Conservation (phyloP, 129 eudicot species). For the Artemisia tridentata region DNA sequence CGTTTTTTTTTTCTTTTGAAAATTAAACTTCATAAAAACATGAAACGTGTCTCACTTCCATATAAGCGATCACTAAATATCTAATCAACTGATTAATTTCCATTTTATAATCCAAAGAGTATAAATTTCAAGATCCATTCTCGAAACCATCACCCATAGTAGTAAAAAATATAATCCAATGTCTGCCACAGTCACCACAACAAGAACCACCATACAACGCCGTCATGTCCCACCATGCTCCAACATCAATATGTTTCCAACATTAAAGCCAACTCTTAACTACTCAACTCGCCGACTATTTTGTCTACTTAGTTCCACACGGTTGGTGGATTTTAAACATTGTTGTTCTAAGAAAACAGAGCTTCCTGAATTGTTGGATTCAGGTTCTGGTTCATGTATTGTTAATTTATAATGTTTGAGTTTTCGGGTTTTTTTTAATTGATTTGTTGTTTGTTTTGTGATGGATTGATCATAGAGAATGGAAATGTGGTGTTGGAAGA, state of each 20-base stretch:
- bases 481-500: slow-evolving; percentile 31
- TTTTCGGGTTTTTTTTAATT: not conserved
- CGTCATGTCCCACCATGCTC: slow-evolving; percentile 10
- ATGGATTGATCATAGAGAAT: slow-evolving; percentile 29
- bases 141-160: no score
- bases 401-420: not conserved
- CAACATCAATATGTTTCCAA: slow-evolving; percentile 23
- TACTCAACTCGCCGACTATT: slow-evolving; percentile 16
- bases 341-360: slow-evolving; percentile 35
- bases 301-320: slow-evolving; percentile 10
- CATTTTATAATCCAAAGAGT: no score
- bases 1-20: no score
- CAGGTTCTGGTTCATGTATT: slow-evolving; percentile 30
- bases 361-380: slow-evolving; percentile 29
- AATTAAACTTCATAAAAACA: no score
- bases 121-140: no score
- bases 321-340: slow-evolving; percentile 19
- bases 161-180: no score
- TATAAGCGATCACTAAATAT: no score
- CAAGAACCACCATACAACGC: slow-evolving; percentile 16
- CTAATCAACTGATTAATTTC: no score
- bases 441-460: slow-evolving; percentile 9
- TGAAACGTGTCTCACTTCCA: no score
- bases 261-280: slow-evolving; percentile 9
- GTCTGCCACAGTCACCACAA: not conserved